Evolutionary conservation across 164 flowering plant species (phyloP).

Genomic region (Nymphaea colorata): DNA sequence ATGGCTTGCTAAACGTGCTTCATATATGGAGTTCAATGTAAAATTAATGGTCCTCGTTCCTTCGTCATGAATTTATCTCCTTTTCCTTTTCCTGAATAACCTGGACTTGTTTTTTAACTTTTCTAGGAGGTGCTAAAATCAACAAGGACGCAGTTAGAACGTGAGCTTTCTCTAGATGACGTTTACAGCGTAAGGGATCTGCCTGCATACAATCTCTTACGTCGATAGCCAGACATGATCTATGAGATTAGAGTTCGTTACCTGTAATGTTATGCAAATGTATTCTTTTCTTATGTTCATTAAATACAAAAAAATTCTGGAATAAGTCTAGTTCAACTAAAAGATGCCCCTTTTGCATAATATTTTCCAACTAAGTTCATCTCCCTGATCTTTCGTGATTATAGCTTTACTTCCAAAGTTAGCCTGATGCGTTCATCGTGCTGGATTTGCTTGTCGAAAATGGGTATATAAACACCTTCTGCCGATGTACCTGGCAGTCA

Average conservation of each 20-base stretch:
- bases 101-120: neutral
- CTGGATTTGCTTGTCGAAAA: too few species aligned
- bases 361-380: too few species aligned
- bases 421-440: too few species aligned
- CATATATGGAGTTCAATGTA: conserved; percentile 82
- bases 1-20: conserved; percentile 80
- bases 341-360: too few species aligned
- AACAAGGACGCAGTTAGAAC: conserved; percentile 62
- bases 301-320: too few species aligned
- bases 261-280: neutral
- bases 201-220: conserved; percentile 57
- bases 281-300: too few species aligned
- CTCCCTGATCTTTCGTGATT: too few species aligned
- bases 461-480: too few species aligned
- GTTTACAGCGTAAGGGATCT: conserved; percentile 42
- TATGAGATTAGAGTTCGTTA: neutral
- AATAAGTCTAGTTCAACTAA: too few species aligned
- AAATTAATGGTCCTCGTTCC: neutral
- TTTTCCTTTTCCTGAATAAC: neutral
- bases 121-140: conserved; percentile 73
- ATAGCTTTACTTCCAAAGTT: too few species aligned
- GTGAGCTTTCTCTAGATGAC: conserved; percentile 61
- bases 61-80: too few species aligned
- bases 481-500: too few species aligned
- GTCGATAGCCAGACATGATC: conserved; percentile 1